Evolutionary conservation across 2,329 filamentous ascomycete species (phyloP).

Genomic region (Acrodontium crateriforme): DNA sequence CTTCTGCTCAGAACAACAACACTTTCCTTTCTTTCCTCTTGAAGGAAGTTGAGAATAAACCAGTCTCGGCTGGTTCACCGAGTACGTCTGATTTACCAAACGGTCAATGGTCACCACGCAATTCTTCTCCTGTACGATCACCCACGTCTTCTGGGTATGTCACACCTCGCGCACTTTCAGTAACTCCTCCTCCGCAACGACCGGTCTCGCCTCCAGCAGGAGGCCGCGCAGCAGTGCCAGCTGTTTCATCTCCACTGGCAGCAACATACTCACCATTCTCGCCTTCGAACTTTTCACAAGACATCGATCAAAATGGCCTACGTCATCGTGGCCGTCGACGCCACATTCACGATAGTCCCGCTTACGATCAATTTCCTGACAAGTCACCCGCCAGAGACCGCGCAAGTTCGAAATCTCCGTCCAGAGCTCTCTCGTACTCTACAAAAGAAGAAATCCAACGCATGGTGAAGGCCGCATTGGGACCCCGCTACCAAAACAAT

Average conservation of each 20-base stretch:
- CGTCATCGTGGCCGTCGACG: constrained; percentile 10
- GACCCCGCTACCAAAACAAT: constrained; percentile 68
- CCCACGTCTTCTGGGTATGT: constrained; percentile 50
- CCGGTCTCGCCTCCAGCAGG: constrained; percentile 57
- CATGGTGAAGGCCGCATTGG: constrained; percentile 71
- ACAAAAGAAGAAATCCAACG: constrained; percentile 80
- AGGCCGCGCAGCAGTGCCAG: not conserved
- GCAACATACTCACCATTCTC: constrained; percentile 60
- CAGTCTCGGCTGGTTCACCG: constrained; percentile 24
- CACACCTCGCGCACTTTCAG: constrained; percentile 50
- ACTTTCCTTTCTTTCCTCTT: constrained; percentile 78
- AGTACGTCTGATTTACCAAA: constrained; percentile 17
- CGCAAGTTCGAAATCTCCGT: constrained; percentile 17
- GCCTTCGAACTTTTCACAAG: constrained; percentile 23
- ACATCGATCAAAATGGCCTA: constrained; percentile 4
- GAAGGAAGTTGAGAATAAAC: constrained; percentile 63
- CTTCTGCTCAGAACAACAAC: constrained; percentile 26
- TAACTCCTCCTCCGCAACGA: constrained; percentile 52
- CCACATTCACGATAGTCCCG: constrained; percentile 12
- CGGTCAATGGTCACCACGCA: constrained; percentile 25
- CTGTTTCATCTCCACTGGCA: constrained; percentile 44
- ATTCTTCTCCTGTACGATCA: constrained; percentile 54
- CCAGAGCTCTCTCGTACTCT: constrained; percentile 52
- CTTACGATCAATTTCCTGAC: constrained; percentile 4
- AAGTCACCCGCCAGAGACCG: constrained; percentile 5